phyloP scores from a whole-genome alignment of 2,329 filamentous ascomycete species.

The Aspergillus neoniger region DNA sequence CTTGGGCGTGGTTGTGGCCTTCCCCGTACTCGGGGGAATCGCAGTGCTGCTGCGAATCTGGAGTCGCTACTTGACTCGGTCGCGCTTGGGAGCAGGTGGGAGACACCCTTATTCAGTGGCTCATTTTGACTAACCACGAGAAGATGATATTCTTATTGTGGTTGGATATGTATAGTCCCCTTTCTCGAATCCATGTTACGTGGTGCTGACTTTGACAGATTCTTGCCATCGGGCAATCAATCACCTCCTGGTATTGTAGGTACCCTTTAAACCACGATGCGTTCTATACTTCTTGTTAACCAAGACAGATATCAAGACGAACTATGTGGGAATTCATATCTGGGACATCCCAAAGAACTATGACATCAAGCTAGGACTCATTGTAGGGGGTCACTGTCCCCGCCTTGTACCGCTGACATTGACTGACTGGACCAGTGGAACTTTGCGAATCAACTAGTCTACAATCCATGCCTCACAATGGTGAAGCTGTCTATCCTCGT shows the following conservation, averaged over 20 bases:
- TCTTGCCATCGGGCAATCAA: conserved; percentile 23
- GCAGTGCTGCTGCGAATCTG: conserved; percentile 28
- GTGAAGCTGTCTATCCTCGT: conserved; percentile 34
- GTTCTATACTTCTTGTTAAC: neutral
- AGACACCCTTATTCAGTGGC: neutral
- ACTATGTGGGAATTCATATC: conserved; percentile 29
- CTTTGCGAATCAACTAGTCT: conserved; percentile 32
- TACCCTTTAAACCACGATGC: neutral
- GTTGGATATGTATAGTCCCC: conserved; percentile 24
- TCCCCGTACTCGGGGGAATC: conserved; percentile 27
- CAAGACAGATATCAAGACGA: conserved; percentile 26
- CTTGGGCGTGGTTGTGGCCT: conserved; percentile 28
- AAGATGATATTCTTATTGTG: conserved; percentile 29
- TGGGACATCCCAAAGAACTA: conserved; percentile 25
- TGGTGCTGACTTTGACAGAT: conserved; percentile 15
- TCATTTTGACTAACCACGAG: neutral
- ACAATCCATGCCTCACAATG: conserved; percentile 32
- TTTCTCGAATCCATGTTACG: neutral
- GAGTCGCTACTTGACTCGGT: conserved; percentile 28
- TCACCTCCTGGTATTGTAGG: conserved; percentile 31
- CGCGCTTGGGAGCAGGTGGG: conserved; percentile 24
- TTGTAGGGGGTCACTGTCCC: conserved; percentile 14
- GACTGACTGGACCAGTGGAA: conserved; percentile 21
- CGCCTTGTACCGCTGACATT: neutral
- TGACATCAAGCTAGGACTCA: conserved; percentile 17